A percentile compares a stretch with the other conserved stretches of the same genome.
These are phyloP conservation scores for Stromatinia cepivora DNA, from an alignment of 2,329 filamentous ascomycete genomes.

Conservation along the genomic window DNA sequence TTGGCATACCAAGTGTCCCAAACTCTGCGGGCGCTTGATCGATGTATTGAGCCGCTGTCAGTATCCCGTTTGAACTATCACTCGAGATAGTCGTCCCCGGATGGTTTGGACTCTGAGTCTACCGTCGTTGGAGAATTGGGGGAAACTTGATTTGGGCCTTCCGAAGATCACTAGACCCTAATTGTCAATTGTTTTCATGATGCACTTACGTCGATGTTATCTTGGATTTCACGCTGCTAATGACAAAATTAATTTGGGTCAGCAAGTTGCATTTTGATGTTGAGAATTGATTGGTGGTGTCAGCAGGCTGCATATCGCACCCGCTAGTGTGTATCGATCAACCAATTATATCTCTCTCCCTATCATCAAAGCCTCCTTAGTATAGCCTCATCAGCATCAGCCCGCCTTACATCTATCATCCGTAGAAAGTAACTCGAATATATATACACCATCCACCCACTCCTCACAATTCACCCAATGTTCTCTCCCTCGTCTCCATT, in stretches of 20 bases:
- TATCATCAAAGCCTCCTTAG: neutral
- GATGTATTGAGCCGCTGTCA: too few species aligned
- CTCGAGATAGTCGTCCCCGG: too few species aligned
- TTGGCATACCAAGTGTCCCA: neutral
- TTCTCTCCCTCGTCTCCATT: neutral
- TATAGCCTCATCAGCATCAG: neutral
- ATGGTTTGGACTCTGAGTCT: too few species aligned
- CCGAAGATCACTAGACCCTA: neutral
- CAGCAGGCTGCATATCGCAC: neutral
- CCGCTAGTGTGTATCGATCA: neutral
- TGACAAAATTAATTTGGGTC: neutral
- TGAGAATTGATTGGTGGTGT: constrained; percentile 1
- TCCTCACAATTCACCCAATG: neutral
- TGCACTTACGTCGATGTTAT: neutral
- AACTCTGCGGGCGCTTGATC: neutral
- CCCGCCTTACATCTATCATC: neutral
- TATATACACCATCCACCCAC: neutral
- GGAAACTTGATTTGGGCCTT: too few species aligned
- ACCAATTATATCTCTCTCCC: neutral
- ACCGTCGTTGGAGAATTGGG: too few species aligned
- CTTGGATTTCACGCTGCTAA: neutral
- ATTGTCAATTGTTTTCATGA: neutral
- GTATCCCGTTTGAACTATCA: too few species aligned
- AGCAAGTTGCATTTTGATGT: neutral
- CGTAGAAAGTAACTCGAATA: neutral